Conservation (phyloP, 31 red algal genomes). For the Porphyra umbilicalis region DNA sequence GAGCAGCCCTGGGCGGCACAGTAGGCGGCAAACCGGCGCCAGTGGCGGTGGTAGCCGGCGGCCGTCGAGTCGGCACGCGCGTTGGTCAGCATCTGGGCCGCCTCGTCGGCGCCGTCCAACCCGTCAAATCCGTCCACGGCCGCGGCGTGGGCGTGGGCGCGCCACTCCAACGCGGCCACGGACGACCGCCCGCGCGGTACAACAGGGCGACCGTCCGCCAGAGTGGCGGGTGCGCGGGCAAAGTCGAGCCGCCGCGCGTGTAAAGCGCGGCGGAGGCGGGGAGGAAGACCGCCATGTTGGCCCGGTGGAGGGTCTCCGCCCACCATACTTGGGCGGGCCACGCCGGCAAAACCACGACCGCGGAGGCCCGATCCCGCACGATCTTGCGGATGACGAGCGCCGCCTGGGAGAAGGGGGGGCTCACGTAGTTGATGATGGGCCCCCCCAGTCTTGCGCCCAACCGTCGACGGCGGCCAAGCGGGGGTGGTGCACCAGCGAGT, state of each 20-base stretch:
- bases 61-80: background rate
- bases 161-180: background rate
- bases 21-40: background rate
- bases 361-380: background rate
- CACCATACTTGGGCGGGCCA: background rate
- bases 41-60: background rate
- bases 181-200: too few relatives aligned
- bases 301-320: background rate
- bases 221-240: background rate
- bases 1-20: background rate
- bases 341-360: background rate
- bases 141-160: background rate
- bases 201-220: background rate
- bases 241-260: too few relatives aligned
- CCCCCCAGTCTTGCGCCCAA: background rate
- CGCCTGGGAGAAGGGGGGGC: background rate
- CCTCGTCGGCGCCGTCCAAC: too few relatives aligned
- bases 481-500: background rate
- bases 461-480: background rate
- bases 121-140: background rate
- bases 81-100: background rate
- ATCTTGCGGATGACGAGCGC: background rate
- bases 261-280: background rate
- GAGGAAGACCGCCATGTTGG: background rate
- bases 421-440: background rate